Evolutionary conservation across 345 rosid genomes (phyloP), one percentile per base, ranked within the genome.

Genomic region (Euclidium syriacum): DNA sequence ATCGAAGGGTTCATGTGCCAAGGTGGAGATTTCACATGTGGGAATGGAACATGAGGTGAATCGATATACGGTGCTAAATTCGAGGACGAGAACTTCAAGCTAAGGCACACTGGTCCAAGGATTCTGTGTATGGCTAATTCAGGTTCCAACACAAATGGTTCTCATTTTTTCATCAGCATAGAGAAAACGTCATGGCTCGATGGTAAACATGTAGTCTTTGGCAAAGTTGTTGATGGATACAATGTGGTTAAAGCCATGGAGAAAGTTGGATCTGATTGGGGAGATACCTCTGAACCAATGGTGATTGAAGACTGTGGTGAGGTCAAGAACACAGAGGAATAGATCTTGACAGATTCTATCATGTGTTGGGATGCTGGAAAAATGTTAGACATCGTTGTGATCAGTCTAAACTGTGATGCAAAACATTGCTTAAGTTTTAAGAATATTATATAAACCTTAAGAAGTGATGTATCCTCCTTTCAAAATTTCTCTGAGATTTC

Each of bases 1-100:
- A 91, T 91, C 52, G 96, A 92, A 0, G 71, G 53, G 34, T 91
- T 88, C 81, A 88, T 83, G 98, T 91, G 98, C 69, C 98, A 91
- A 65, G 92, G 92, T 23, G 96, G 96, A 39, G 95, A 88, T 58
- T 88, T 91, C 74, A 85, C 92, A 0, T 77, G 83, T n/a, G 96
- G 92, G 56, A 83, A 88, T 53, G 98, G 98, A 30, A 88, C 92
- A 0, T 96, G 95, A 8, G 96, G 92, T 2, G 98, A 91, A 62
- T 83, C 98, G 0, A 86, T 88, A 4, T 85, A 85, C 9, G 90
- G 92, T n/a, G 0, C 9, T 12, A 86, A 83, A 63, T 91, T 91
- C 73, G 77, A 77, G 0, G 92, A 91, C 16, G 96, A 91, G 83
- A 86, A 86, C 79, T 86, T 91, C 78, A 86, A 85, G 50, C 4